Evolutionary conservation across 257 asterid genomes (phyloP).

Genomic region (Datura wrightii): DNA sequence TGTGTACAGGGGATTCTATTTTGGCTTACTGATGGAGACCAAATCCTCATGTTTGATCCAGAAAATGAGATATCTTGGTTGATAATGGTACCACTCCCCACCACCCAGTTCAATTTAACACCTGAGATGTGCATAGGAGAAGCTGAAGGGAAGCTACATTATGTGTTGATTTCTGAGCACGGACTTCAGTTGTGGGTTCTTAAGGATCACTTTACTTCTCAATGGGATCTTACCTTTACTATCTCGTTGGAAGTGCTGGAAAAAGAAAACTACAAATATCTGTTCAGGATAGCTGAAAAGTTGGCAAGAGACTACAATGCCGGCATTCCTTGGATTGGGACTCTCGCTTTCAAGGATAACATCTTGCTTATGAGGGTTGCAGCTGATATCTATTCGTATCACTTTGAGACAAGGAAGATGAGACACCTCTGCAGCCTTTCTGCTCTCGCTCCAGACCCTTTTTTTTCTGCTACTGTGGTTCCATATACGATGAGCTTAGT

Average conservation of each 20-base stretch:
- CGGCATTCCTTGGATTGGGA: slow-evolving; percentile 48
- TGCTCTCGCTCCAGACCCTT: slow-evolving; percentile 51
- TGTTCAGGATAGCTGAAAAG: slow-evolving; percentile 44
- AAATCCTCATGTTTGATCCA: slow-evolving; percentile 66
- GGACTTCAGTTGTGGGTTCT: slow-evolving; percentile 71
- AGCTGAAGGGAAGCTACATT: slow-evolving; percentile 49
- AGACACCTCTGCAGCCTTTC: slow-evolving; percentile 46
- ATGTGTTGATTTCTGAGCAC: slow-evolving; percentile 48
- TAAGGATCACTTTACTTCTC: slow-evolving; percentile 46
- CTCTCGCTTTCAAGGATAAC: slow-evolving; percentile 60
- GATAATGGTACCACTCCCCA: slow-evolving; percentile 57
- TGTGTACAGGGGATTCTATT: slow-evolving; percentile 49
- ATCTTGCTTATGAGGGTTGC: slow-evolving; percentile 53
- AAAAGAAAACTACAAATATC: slow-evolving; percentile 38
- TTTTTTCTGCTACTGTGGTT: slow-evolving; percentile 55
- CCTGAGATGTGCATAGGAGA: slow-evolving; percentile 75
- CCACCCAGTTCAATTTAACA: slow-evolving; percentile 30
- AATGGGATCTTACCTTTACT: slow-evolving; percentile 48
- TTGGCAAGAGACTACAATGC: slow-evolving; percentile 12
- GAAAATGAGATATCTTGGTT: slow-evolving; percentile 53
- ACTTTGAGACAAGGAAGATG: slow-evolving; percentile 57
- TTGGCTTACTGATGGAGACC: slow-evolving; percentile 66
- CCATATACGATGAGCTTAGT: slow-evolving; percentile 69
- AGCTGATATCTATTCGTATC: slow-evolving; percentile 37
- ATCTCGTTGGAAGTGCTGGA: slow-evolving; percentile 50